phyloP scores from a whole-genome alignment of 73 alveolate species.

The Paramecium sexaurelia region DNA sequence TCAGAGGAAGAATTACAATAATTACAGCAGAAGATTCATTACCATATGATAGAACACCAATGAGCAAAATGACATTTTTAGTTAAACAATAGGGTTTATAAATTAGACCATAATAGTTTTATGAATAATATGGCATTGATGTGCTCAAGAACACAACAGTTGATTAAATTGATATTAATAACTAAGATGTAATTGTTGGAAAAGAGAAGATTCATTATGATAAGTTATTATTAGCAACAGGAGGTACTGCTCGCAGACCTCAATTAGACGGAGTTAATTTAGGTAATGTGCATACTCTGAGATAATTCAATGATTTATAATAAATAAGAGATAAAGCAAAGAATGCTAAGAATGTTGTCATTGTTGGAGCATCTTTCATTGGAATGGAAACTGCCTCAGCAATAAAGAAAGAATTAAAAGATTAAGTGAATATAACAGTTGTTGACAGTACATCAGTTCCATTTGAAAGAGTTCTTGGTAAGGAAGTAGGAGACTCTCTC shows the following conservation, averaged over 20 bases:
- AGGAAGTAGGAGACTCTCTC: slow-evolving; percentile 75
- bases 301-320: slow-evolving; percentile 75
- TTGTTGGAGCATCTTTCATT: slow-evolving; percentile 87
- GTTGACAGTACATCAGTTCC: slow-evolving; percentile 73
- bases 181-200: slow-evolving; percentile 64
- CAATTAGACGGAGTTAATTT: slow-evolving; percentile 74
- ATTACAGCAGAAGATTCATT: slow-evolving; percentile 77
- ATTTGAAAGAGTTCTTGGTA: slow-evolving; percentile 81
- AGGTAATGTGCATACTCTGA: slow-evolving; percentile 73
- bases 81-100: slow-evolving; percentile 60
- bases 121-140: slow-evolving; percentile 75
- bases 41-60: slow-evolving; percentile 88
- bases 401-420: slow-evolving; percentile 67
- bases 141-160: slow-evolving; percentile 63
- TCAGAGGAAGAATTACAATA: slow-evolving; percentile 82
- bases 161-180: slow-evolving; percentile 66
- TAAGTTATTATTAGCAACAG: slow-evolving; percentile 88
- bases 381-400: slow-evolving; percentile 89
- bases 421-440: slow-evolving; percentile 73
- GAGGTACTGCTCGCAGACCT: slow-evolving; percentile 77
- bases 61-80: slow-evolving; percentile 71
- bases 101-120: slow-evolving; percentile 69
- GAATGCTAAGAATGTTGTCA: slow-evolving; percentile 77
- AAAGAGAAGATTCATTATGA: slow-evolving; percentile 74
- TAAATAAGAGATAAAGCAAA: slow-evolving; percentile 69